Base-by-base conservation (phyloP, 78 protist genomes). In the Dictyostelium firmibasis region DNA sequence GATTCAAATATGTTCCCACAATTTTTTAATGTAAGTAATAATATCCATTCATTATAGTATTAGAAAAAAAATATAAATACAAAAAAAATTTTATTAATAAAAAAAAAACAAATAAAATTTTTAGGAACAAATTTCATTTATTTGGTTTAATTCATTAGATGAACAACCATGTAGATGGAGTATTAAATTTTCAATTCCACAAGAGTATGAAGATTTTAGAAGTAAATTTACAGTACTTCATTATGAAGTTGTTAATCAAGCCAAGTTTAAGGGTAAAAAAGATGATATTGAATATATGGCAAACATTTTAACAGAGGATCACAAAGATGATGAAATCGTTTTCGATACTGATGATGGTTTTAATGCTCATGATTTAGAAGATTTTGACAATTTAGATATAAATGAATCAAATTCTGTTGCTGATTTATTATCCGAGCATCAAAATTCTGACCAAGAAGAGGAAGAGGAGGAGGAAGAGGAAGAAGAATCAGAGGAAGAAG, bases 81-180 rank as follows among this genome's bases (percentile, higher is more conserved):
- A 64, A 0, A 25, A 44, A 57, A 20, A 20, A 20, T 6, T 4
- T 14, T 16, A 38, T 14, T 41, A 41, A 13, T 20, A 76, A 36
- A 18, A 76, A 38, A 16, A 76, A 35, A 3, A 43, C 7, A 1
- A 36, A 31, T 38, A 14, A 67, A 38, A 16, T 25, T 0, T 41
- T 6, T 72, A 84, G 91, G 94, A 89, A 50, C 94, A 89, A 81
- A 81, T 69, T 47, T 89, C 94, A 81, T 89, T 89, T 69, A 89
- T 89, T 69, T 89, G 94, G 94, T 89, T 23, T 33, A 36, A 62
- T 11, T 64, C 20, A 41, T 33, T 41, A 50, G 93, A 72, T 18
- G 38, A 38, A 20, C 69, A 78, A n/a, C 25, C 36, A 35, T 33
- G 35, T 13, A 60, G 94, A 64, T 89, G 94, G 94, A 89, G 94